phyloP scores from a whole-genome alignment of 371 early-diverging fungal genomes.

The Mucor circinelloides region DNA sequence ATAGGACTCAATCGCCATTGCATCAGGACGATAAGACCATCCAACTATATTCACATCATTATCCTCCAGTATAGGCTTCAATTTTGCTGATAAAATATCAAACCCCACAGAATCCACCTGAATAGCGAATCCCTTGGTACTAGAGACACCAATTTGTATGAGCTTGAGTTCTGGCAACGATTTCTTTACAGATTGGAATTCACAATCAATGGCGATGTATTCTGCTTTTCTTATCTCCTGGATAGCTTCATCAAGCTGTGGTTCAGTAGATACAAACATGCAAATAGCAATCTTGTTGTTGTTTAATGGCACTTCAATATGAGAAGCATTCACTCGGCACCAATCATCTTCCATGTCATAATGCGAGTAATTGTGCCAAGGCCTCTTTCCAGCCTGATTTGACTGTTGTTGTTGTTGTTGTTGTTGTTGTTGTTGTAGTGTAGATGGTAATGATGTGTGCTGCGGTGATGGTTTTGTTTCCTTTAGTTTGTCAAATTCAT shows the following conservation, averaged over 20 bases:
- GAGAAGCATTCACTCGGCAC: conserved; percentile 14
- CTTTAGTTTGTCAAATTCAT: neutral
- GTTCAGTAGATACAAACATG: conserved; percentile 29
- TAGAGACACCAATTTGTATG: conserved; percentile 44
- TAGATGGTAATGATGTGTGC: neutral
- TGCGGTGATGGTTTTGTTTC: neutral
- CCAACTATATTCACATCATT: conserved; percentile 26
- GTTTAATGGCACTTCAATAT: conserved; percentile 7
- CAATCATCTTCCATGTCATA: conserved; percentile 30
- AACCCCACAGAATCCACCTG: conserved; percentile 42
- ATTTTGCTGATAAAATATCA: conserved; percentile 22
- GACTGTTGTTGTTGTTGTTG: neutral
- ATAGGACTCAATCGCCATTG: conserved; percentile 38
- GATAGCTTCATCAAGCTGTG: conserved; percentile 25
- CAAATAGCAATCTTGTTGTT: conserved; percentile 9
- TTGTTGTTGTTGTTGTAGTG: neutral
- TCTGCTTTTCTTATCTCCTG: conserved; percentile 9
- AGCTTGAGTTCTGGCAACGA: conserved; percentile 38
- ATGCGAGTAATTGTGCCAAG: neutral
- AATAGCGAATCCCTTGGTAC: conserved; percentile 42
- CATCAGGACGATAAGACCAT: conserved; percentile 46
- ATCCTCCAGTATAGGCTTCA: conserved; percentile 30
- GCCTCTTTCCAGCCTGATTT: neutral
- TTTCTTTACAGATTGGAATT: conserved; percentile 38
- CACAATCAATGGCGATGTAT: conserved; percentile 44